A percentile compares a stretch with the other conserved stretches of the same genome.
Evolutionary conservation across 768 basidiomycete species (phyloP).

Genomic region (Collybia nuda): DNA sequence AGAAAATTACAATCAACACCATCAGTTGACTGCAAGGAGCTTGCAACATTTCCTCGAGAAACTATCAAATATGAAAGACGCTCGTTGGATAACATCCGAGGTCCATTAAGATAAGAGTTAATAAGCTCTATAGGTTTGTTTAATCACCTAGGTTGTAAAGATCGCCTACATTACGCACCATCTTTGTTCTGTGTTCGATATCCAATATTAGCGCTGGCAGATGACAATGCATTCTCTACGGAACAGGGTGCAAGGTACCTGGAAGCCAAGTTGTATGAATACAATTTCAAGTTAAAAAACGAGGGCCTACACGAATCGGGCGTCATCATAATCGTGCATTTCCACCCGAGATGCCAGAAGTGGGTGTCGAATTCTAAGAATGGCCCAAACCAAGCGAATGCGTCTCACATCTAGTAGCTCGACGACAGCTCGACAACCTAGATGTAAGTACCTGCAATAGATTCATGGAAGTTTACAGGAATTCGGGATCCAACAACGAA

Average conservation of each 20-base stretch:
- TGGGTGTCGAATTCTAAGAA: conserved; percentile 69
- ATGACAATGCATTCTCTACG: conserved; percentile 40
- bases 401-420: conserved; percentile 43
- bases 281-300: neutral
- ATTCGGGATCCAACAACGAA: conserved; percentile 1
- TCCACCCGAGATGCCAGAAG: conserved; percentile 62
- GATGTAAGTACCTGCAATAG: conserved; percentile 69
- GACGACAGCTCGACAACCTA: conserved; percentile 57
- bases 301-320: conserved; percentile 61
- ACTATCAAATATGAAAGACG: conserved; percentile 67
- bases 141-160: no score
- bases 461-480: neutral
- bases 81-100: conserved; percentile 66
- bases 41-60: conserved; percentile 1
- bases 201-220: conserved; percentile 49
- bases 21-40: neutral
- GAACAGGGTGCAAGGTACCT: conserved; percentile 49
- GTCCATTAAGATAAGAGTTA: conserved; percentile 73
- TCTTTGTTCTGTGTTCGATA: conserved; percentile 53
- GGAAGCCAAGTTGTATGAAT: neutral
- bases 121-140: conserved; percentile 48
- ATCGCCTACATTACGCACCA: conserved; percentile 33
- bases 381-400: conserved; percentile 66
- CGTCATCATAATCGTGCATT: conserved; percentile 62
- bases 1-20: conserved; percentile 55